Evolutionary conservation across 192 early-diverging fungal species (phyloP).

Genomic region (Dissophora ornata): DNA sequence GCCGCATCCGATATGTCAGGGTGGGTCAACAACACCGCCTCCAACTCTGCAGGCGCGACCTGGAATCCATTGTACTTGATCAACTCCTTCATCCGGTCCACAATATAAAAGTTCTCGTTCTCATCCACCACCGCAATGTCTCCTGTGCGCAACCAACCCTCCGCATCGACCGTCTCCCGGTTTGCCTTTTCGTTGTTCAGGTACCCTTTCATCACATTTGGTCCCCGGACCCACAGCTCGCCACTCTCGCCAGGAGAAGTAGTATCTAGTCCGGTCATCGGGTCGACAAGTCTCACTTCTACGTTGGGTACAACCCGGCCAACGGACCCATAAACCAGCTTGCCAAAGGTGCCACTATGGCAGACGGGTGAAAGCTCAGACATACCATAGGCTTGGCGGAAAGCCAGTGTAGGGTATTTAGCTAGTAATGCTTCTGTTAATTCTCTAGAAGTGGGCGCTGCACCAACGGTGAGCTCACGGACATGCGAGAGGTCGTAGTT

Average conservation of each 20-base stretch:
- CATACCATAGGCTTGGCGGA: conserved; percentile 48
- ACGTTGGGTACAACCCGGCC: conserved; percentile 77
- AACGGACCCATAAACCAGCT: conserved; percentile 57
- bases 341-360: neutral
- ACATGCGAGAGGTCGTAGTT: conserved; percentile 71
- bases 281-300: conserved; percentile 77
- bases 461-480: conserved; percentile 9
- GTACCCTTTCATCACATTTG: conserved; percentile 84
- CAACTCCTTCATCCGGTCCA: conserved; percentile 85
- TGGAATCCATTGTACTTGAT: conserved; percentile 88
- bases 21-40: conserved; percentile 75
- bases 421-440: conserved; percentile 13
- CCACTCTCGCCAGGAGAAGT: conserved; percentile 45
- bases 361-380: conserved; percentile 35
- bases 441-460: conserved; percentile 33
- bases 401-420: conserved; percentile 6
- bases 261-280: conserved; percentile 60
- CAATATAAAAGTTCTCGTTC: conserved; percentile 69
- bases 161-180: conserved; percentile 72
- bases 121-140: no score
- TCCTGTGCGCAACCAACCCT: no score
- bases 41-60: conserved; percentile 88
- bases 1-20: conserved; percentile 73
- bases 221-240: conserved; percentile 81
- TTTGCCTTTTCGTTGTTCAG: conserved; percentile 81